Conservation (phyloP, 1,284 basidiomycete genomes). For the Clitocybe nebularis region DNA sequence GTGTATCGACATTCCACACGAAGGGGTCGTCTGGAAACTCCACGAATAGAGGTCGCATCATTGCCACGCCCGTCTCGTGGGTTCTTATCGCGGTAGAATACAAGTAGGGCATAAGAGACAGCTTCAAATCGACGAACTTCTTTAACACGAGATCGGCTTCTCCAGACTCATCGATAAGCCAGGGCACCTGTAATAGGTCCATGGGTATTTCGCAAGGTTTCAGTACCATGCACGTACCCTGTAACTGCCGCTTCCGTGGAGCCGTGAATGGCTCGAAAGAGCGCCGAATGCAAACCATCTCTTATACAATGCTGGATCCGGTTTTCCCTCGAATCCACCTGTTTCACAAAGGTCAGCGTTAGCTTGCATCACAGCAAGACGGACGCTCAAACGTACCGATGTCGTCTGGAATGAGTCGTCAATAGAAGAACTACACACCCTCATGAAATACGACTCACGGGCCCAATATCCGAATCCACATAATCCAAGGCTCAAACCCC, state of each 20-base stretch:
- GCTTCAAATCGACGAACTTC: slow-evolving; percentile 51
- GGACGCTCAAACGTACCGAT: slow-evolving; percentile 36
- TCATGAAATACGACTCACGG: slow-evolving; percentile 21
- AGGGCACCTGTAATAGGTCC: slow-evolving; percentile 22
- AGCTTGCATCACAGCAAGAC: neutral
- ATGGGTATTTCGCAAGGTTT: neutral
- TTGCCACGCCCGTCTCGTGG: slow-evolving; percentile 45
- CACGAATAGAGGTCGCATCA: slow-evolving; percentile 57
- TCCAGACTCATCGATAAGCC: slow-evolving; percentile 42
- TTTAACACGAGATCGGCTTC: slow-evolving; percentile 47
- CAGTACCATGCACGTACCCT: slow-evolving; percentile 46
- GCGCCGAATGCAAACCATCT: slow-evolving; percentile 59
- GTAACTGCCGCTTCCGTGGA: slow-evolving; percentile 57
- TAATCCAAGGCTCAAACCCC: slow-evolving; percentile 48
- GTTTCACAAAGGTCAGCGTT: slow-evolving; percentile 19
- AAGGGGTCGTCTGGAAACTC: slow-evolving; percentile 55
- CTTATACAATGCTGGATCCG: slow-evolving; percentile 51
- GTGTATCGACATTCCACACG: slow-evolving; percentile 46
- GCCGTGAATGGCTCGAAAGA: slow-evolving; percentile 51
- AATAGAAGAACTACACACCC: neutral
- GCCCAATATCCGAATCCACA: slow-evolving; percentile 59
- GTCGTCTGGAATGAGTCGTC: slow-evolving; percentile 32
- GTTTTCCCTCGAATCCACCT: slow-evolving; percentile 42
- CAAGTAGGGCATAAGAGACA: slow-evolving; percentile 58
- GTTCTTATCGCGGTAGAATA: slow-evolving; percentile 50